Percentiles rank a stretch among this genome's conserved stretches.
phyloP scores from a whole-genome alignment of 106 monocot genomes.

The Dendrobium chrysotoxum region DNA sequence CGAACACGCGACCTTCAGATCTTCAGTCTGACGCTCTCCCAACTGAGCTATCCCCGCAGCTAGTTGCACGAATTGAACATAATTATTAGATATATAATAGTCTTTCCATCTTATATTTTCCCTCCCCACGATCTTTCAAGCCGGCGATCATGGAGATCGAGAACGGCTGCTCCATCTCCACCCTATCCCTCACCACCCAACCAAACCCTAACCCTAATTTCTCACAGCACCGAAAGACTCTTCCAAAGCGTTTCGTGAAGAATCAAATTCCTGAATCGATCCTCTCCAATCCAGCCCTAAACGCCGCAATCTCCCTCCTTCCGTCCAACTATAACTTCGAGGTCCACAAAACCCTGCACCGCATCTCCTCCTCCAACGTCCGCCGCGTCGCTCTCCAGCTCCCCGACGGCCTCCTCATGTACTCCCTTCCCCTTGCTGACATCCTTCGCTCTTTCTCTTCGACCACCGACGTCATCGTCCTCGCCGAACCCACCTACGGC shows the following conservation, averaged over 20 bases:
- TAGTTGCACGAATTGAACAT: too few species aligned
- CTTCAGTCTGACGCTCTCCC: constrained; percentile 99
- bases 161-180: neutral
- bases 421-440: constrained; percentile 81
- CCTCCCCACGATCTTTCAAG: too few species aligned
- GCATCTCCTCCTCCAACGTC: constrained; percentile 50
- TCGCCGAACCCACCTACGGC: constrained; percentile 95
- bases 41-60: constrained; percentile 99
- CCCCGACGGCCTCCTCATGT: constrained; percentile 96
- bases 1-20: constrained; percentile 99
- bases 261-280: constrained; percentile 69
- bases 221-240: constrained; percentile 4
- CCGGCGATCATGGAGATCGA: too few species aligned
- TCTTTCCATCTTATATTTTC: too few species aligned
- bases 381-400: constrained; percentile 76
- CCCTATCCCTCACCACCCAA: neutral
- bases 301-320: constrained; percentile 74
- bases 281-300: constrained; percentile 55
- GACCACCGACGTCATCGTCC: constrained; percentile 52
- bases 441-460: constrained; percentile 51
- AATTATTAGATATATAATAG: too few species aligned
- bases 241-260: constrained; percentile 77
- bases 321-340: constrained; percentile 92
- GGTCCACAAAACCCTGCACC: constrained; percentile 91
- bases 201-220: constrained; percentile 8